phyloP scores from a whole-genome alignment of 371 early-diverging fungal genomes.

The Mortierella sp. region DNA sequence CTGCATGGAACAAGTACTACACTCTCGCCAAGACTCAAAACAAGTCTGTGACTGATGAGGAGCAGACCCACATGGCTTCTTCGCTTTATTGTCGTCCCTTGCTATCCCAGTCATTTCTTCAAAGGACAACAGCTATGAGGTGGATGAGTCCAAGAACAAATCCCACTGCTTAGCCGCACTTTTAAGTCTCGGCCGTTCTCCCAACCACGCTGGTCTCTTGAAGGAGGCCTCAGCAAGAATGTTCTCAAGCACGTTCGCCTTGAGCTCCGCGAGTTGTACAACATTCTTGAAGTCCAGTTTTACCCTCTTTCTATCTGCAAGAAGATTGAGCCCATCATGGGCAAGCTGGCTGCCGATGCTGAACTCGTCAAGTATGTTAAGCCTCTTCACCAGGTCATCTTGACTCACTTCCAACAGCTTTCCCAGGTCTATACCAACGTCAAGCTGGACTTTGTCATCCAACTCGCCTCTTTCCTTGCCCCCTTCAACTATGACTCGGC shows the following conservation, averaged over 20 bases:
- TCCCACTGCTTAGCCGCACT: constrained; percentile 85
- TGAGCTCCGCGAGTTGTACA: constrained; percentile 91
- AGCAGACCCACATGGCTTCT: constrained; percentile 87
- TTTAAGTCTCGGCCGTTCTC: constrained; percentile 84
- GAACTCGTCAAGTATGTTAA: constrained; percentile 89
- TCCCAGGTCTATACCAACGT: constrained; percentile 98
- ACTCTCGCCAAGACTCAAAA: constrained; percentile 77
- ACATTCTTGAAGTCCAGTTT: constrained; percentile 96
- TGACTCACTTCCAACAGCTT: constrained; percentile 94
- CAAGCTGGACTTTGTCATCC: constrained; percentile 90
- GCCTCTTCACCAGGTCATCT: constrained; percentile 93
- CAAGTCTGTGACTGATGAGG: constrained; percentile 74
- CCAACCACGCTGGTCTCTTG: constrained; percentile 90
- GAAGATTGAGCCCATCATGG: constrained; percentile 89
- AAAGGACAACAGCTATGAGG: constrained; percentile 76
- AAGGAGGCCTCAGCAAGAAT: constrained; percentile 90
- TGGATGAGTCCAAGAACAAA: constrained; percentile 90
- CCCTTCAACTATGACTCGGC: constrained; percentile 88
- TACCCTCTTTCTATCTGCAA: constrained; percentile 97
- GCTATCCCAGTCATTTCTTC: constrained; percentile 90
- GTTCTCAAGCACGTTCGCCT: constrained; percentile 88
- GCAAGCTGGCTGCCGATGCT: constrained; percentile 74
- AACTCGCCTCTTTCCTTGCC: constrained; percentile 87
- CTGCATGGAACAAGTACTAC: constrained; percentile 95
- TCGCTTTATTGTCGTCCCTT: constrained; percentile 91